Percentiles rank a stretch among this genome's conserved stretches.
These are phyloP conservation scores for Globisporangium ultimum DNA, from an alignment of 352 stramenopile genomes.

Conservation along the genomic window DNA sequence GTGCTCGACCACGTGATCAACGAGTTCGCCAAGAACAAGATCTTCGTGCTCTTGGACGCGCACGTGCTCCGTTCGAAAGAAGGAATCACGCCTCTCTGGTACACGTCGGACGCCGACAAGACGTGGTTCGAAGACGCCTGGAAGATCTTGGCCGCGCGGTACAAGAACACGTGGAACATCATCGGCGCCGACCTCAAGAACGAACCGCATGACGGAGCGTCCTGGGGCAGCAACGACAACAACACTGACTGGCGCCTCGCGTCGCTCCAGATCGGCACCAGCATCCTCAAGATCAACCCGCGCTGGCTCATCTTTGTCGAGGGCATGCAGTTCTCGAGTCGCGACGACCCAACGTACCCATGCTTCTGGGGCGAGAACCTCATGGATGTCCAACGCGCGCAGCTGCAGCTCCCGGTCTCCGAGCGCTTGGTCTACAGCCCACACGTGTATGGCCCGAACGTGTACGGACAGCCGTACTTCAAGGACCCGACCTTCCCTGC, in stretches of 20 bases:
- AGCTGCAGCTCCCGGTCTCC: slow-evolving; percentile 3
- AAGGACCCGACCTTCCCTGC: neutral
- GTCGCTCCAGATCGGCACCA: slow-evolving; percentile 5
- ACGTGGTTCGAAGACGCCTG: slow-evolving; percentile 15
- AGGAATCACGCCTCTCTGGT: slow-evolving; percentile 14
- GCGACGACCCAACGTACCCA: neutral
- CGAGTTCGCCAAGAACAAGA: slow-evolving; percentile 10
- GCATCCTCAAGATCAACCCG: slow-evolving; percentile 10
- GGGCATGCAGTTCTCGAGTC: slow-evolving; percentile 13
- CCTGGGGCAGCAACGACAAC: slow-evolving; percentile 10
- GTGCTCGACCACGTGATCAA: slow-evolving; percentile 6
- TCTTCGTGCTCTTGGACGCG: slow-evolving; percentile 16
- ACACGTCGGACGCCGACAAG: slow-evolving; percentile 4
- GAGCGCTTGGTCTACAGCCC: slow-evolving; percentile 15
- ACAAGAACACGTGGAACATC: slow-evolving; percentile 19
- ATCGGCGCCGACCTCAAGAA: slow-evolving; percentile 19
- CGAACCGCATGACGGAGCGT: slow-evolving; percentile 12
- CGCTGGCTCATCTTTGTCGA: slow-evolving; percentile 21
- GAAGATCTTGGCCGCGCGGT: slow-evolving; percentile 14
- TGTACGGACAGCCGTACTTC: slow-evolving; percentile 5
- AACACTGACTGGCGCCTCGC: slow-evolving; percentile 14
- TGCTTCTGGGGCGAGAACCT: slow-evolving; percentile 20
- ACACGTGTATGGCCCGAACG: slow-evolving; percentile 13
- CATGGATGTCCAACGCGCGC: slow-evolving; percentile 6
- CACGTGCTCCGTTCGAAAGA: slow-evolving; percentile 10